Evolutionary conservation across 2,329 filamentous ascomycete genomes (phyloP).

Genomic region (Penicillium glabrum): DNA sequence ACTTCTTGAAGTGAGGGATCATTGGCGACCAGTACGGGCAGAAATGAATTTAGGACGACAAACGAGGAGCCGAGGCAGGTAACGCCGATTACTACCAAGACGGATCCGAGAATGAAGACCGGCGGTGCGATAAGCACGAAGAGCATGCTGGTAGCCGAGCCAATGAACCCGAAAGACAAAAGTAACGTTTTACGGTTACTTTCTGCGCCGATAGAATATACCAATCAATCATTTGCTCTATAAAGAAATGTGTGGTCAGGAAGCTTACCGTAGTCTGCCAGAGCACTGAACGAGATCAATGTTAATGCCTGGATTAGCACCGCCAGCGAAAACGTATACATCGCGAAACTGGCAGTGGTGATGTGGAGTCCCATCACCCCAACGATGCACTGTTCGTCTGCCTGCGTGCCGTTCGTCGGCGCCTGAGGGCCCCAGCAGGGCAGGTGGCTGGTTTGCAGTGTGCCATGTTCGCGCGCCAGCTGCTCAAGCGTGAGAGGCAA

Average conservation of each 20-base stretch:
- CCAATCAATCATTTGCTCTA: not conserved
- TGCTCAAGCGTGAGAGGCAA: conserved; percentile 90
- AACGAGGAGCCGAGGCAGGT: conserved; percentile 89
- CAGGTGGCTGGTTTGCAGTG: conserved; percentile 57
- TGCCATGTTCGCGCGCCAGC: conserved; percentile 85
- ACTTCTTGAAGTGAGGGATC: conserved; percentile 58
- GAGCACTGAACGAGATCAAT: conserved; percentile 65
- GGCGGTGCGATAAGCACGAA: conserved; percentile 77
- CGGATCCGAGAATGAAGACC: conserved; percentile 72
- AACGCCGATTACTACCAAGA: conserved; percentile 83
- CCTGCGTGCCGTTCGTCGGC: conserved; percentile 21
- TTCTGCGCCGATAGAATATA: conserved; percentile 17
- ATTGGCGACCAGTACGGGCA: conserved; percentile 81
- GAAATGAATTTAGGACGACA: conserved; percentile 86
- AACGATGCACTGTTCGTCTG: conserved; percentile 33
- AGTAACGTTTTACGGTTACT: conserved; percentile 76
- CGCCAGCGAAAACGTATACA: conserved; percentile 79
- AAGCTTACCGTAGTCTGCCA: conserved; percentile 77
- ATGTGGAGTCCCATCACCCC: conserved; percentile 32
- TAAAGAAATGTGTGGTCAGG: not conserved
- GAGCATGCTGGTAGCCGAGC: conserved; percentile 77
- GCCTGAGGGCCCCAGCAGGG: conserved; percentile 31
- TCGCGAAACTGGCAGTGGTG: conserved; percentile 43
- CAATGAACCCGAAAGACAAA: conserved; percentile 74
- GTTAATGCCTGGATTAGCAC: conserved; percentile 82